Conservation (phyloP, 352 stramenopile genomes). For the Phytophthora megakarya region DNA sequence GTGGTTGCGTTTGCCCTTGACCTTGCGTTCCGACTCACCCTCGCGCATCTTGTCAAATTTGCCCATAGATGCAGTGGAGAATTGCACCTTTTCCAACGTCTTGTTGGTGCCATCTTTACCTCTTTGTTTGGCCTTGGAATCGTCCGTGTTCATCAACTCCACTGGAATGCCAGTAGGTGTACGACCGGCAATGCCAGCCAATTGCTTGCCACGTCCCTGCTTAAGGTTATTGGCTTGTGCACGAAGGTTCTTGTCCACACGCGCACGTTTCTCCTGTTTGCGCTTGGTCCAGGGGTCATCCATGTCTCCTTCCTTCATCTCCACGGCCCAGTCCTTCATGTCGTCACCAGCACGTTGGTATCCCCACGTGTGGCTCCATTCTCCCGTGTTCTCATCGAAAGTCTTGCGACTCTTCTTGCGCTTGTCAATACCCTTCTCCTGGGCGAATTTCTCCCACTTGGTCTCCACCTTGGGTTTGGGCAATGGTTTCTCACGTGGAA, state of each 20-base stretch:
- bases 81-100: constrained; percentile 91
- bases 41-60: constrained; percentile 95
- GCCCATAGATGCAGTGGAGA: constrained; percentile 93
- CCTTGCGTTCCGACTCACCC: constrained; percentile 91
- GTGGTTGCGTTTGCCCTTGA: constrained; percentile 84
- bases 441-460: constrained; percentile 99
- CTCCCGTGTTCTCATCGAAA: constrained; percentile 94
- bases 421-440: constrained; percentile 97
- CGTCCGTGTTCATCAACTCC: constrained; percentile 83
- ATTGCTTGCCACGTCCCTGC: constrained; percentile 68
- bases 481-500: constrained; percentile 91
- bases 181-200: constrained; percentile 42
- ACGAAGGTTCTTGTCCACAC: constrained; percentile 93
- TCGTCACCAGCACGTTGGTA: constrained; percentile 90
- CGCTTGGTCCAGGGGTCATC: constrained; percentile 95
- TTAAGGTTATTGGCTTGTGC: constrained; percentile 83
- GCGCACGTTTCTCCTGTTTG: constrained; percentile 91
- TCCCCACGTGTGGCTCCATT: constrained; percentile 94
- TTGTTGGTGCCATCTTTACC: constrained; percentile 90
- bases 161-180: constrained; percentile 88
- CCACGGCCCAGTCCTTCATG: constrained; percentile 93
- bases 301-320: constrained; percentile 93
- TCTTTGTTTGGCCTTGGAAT: constrained; percentile 80
- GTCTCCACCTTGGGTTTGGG: constrained; percentile 95
- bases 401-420: constrained; percentile 97